phyloP scores from a whole-genome alignment of 257 asterid species.

The Solanum lycopersicoides region DNA sequence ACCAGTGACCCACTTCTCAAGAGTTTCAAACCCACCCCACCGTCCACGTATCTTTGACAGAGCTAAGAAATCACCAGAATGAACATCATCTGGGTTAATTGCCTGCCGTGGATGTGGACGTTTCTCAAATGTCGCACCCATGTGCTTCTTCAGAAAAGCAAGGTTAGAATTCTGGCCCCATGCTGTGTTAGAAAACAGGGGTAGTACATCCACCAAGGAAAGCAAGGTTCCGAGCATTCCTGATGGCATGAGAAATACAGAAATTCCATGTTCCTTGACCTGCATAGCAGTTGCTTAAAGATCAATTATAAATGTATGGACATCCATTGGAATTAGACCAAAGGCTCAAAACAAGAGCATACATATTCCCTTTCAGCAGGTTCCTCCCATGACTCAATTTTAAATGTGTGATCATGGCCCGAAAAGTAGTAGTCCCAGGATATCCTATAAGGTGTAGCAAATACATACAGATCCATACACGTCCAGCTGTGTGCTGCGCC shows the following conservation, averaged over 20 bases:
- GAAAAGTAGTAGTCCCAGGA: constrained; percentile 98
- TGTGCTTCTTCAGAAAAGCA: constrained; percentile 81
- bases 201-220: constrained; percentile 90
- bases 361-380: constrained; percentile 92
- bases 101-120: constrained; percentile 65
- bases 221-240: constrained; percentile 98
- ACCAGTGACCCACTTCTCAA: constrained; percentile 99
- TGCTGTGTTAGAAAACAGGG: constrained; percentile 83
- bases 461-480: constrained; percentile 98
- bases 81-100: constrained; percentile 77
- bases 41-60: constrained; percentile 98
- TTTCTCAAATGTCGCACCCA: constrained; percentile 88
- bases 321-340: background rate
- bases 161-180: constrained; percentile 98
- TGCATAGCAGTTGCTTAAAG: constrained; percentile 24
- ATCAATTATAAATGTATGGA: background rate
- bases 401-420: constrained; percentile 65
- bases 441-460: constrained; percentile 93
- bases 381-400: constrained; percentile 93
- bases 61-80: constrained; percentile 92
- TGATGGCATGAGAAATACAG: constrained; percentile 98
- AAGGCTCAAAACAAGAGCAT: background rate
- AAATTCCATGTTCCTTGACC: constrained; percentile 94
- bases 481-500: constrained; percentile 96
- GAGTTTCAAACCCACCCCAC: constrained; percentile 99